phyloP scores from a whole-genome alignment of 1,284 basidiomycete genomes.

The Cystobasidium slooffiae region DNA sequence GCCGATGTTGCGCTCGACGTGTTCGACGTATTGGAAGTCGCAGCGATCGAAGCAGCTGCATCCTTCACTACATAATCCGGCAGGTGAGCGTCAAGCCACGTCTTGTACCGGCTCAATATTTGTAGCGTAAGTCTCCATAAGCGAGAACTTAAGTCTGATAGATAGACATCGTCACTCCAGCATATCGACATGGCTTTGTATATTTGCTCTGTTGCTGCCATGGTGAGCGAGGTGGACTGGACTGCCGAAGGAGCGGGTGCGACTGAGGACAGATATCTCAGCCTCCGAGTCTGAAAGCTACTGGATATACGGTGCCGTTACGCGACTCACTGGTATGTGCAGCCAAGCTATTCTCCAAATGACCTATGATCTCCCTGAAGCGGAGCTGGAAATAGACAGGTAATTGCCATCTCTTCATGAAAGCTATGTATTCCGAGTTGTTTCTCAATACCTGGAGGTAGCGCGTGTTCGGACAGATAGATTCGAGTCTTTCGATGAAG shows the following conservation, averaged over 20 bases:
- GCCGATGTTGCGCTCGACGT: neutral
- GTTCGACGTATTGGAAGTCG: neutral
- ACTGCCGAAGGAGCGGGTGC: conserved; percentile 34
- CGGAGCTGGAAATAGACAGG: conserved; percentile 95
- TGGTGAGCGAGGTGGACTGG: conserved; percentile 52
- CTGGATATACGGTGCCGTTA: neutral
- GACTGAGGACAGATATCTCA: conserved; percentile 13
- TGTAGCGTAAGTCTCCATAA: conserved; percentile 90
- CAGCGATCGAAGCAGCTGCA: conserved; percentile 44
- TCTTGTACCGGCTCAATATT: conserved; percentile 71
- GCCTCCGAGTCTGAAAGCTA: neutral
- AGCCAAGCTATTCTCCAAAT: conserved; percentile 72
- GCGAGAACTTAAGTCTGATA: conserved; percentile 75
- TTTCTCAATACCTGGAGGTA: conserved; percentile 72
- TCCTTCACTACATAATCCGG: conserved; percentile 52
- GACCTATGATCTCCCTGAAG: conserved; percentile 89
- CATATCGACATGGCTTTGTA: conserved; percentile 80
- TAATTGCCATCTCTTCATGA: conserved; percentile 89
- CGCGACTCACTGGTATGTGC: conserved; percentile 50
- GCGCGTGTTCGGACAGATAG: conserved; percentile 73
- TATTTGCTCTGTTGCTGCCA: conserved; percentile 68
- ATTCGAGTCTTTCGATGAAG: conserved; percentile 83
- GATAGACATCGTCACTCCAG: conserved; percentile 82
- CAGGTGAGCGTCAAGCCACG: conserved; percentile 67
- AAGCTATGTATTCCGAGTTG: conserved; percentile 71